Percentiles rank a stretch among this genome's conserved stretches.
These are phyloP conservation scores for Pterulicium gracile DNA, from an alignment of 1,284 basidiomycete genomes.

Conservation along the genomic window DNA sequence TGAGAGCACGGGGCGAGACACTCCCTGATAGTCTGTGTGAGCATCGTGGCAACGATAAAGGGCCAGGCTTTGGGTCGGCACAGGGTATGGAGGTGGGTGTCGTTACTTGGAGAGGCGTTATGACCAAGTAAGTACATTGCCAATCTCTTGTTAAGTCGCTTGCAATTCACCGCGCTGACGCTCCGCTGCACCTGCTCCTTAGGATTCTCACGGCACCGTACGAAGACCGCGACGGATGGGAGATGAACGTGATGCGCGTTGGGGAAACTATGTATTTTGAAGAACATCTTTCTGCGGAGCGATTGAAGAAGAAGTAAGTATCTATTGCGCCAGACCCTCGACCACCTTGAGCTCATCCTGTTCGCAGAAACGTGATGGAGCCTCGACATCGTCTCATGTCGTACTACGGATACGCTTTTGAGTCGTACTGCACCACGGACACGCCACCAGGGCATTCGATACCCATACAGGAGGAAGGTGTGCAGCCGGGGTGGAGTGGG, in stretches of 20 bases:
- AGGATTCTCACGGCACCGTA: constrained; percentile 72
- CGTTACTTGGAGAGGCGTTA: constrained; percentile 82
- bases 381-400: constrained; percentile 47
- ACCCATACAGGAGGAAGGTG: no score
- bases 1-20: constrained; percentile 27
- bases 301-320: constrained; percentile 51
- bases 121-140: constrained; percentile 63
- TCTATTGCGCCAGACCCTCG: constrained; percentile 10
- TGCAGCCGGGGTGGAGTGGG: constrained; percentile 64
- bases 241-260: constrained; percentile 78
- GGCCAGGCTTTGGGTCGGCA: constrained; percentile 14
- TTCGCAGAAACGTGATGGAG: constrained; percentile 46
- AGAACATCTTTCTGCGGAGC: constrained; percentile 55
- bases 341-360: constrained; percentile 8
- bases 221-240: constrained; percentile 73
- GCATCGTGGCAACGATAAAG: constrained; percentile 18
- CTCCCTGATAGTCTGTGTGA: constrained; percentile 20
- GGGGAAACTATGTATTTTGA: constrained; percentile 77
- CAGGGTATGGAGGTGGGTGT: constrained; percentile 33
- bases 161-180: constrained; percentile 10
- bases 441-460: constrained; percentile 14
- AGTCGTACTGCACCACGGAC: constrained; percentile 71
- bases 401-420: constrained; percentile 81
- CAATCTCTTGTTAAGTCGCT: constrained; percentile 6
- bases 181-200: constrained; percentile 11